Evolutionary conservation across 768 basidiomycete species (phyloP).

Genomic region (Phaeotremella fagi): DNA sequence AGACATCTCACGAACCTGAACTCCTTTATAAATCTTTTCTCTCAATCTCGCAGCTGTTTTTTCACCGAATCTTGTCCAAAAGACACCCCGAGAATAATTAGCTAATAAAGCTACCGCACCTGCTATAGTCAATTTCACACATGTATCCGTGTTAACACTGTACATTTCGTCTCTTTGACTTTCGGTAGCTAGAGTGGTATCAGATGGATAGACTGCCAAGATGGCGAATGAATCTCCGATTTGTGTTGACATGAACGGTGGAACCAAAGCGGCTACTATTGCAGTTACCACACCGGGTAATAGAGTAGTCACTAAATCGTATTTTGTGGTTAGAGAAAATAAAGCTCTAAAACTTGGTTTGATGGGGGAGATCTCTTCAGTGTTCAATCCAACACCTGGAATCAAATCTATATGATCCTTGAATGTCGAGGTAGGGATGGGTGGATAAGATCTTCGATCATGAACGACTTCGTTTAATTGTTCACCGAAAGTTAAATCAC

Average conservation of each 20-base stretch:
- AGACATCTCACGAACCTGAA: conserved; percentile 68
- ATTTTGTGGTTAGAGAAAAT: conserved; percentile 61
- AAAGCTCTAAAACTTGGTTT: conserved; percentile 60
- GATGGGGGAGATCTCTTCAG: conserved; percentile 7
- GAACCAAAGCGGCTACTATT: conserved; percentile 62
- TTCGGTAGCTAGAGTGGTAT: conserved; percentile 21
- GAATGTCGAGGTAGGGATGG: conserved; percentile 25
- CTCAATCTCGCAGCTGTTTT: conserved; percentile 66
- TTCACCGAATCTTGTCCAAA: conserved; percentile 89
- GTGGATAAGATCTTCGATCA: conserved; percentile 16
- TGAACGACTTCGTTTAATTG: conserved; percentile 19
- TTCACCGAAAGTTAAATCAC: conserved; percentile 18
- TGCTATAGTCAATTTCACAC: conserved; percentile 43
- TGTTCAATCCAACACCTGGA: background rate
- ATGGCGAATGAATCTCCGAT: conserved; percentile 72
- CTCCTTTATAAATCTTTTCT: conserved; percentile 62
- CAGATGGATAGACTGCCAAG: conserved; percentile 59
- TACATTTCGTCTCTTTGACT: conserved; percentile 29
- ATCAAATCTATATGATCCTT: conserved; percentile 27
- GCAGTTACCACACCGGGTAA: conserved; percentile 64
- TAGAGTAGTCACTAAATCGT: conserved; percentile 59
- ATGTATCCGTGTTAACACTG: conserved; percentile 25
- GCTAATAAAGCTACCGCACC: conserved; percentile 53
- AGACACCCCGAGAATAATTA: conserved; percentile 65
- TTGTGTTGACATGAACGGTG: conserved; percentile 80